Evolutionary conservation across 805 yeast species (phyloP).

Genomic region (Clavispora vitiphila): DNA sequence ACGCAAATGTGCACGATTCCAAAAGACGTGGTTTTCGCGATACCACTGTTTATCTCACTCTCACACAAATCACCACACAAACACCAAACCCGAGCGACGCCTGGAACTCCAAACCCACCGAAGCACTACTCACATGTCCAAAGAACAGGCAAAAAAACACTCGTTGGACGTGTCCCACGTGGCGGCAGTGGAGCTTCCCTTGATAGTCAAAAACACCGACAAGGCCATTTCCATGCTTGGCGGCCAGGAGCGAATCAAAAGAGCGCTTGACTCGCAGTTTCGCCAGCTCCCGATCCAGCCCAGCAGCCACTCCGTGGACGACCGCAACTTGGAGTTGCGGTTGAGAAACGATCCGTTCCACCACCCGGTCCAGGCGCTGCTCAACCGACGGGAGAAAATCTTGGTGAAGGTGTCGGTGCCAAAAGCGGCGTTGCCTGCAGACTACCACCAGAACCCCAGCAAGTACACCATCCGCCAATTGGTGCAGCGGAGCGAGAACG

Average conservation of each 20-base stretch:
- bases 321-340: conserved; percentile 36
- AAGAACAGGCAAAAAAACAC: conserved; percentile 43
- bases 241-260: conserved; percentile 43
- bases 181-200: conserved; percentile 74
- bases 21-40: too few relatives aligned
- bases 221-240: conserved; percentile 70
- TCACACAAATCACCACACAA: not conserved
- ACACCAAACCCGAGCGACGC: too few relatives aligned
- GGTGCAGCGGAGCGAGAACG: conserved; percentile 23
- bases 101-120: too few relatives aligned
- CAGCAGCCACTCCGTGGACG: conserved; percentile 22
- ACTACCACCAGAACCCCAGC: conserved; percentile 25
- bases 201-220: conserved; percentile 56
- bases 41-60: too few relatives aligned
- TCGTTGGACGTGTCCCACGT: conserved; percentile 71
- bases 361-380: conserved; percentile 60
- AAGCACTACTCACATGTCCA: too few relatives aligned
- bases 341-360: conserved; percentile 42
- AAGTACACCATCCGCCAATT: conserved; percentile 42
- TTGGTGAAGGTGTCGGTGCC: conserved; percentile 59
- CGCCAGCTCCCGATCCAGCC: conserved; percentile 19
- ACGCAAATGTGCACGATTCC: too few relatives aligned
- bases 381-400: conserved; percentile 51
- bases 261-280: conserved; percentile 35
- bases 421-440: conserved; percentile 40